These are phyloP conservation scores for Mycosphaerella sp. DNA, from an alignment of 2,329 filamentous ascomycete species.

Conservation along the genomic window DNA sequence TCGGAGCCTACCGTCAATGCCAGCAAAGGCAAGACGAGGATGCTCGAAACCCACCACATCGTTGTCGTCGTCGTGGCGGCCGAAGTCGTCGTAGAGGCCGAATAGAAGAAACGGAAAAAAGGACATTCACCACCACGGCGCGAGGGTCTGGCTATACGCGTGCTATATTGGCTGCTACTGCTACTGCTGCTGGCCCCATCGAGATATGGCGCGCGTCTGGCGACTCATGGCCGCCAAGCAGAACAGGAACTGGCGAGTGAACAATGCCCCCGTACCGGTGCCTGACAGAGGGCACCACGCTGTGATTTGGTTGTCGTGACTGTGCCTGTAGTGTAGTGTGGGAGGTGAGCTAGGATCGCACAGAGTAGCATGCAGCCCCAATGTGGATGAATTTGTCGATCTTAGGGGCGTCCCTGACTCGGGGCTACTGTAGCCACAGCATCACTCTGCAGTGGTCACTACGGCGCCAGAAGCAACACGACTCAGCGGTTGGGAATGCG, in stretches of 20 bases:
- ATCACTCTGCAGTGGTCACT: conserved; percentile 13
- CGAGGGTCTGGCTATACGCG: conserved; percentile 3
- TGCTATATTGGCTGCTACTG: conserved; percentile 15
- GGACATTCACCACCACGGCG: background rate
- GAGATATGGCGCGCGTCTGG: conserved; percentile 12
- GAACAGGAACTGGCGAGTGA: conserved; percentile 6
- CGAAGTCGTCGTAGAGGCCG: conserved; percentile 10
- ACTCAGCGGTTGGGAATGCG: conserved; percentile 7
- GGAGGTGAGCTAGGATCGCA: conserved; percentile 4
- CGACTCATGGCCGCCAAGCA: conserved; percentile 13
- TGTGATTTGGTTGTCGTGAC: conserved; percentile 9
- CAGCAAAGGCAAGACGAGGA: conserved; percentile 16
- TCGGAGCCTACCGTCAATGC: conserved; percentile 12
- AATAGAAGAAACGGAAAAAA: conserved; percentile 7
- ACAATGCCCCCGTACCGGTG: conserved; percentile 5
- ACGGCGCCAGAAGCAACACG: conserved; percentile 11
- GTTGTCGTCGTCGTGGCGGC: conserved; percentile 7
- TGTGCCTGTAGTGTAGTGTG: background rate
- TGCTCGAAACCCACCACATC: conserved; percentile 14
- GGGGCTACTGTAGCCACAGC: conserved; percentile 15
- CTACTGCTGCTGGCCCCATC: background rate
- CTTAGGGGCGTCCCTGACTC: conserved; percentile 12
- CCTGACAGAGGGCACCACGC: background rate
- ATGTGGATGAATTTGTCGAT: conserved; percentile 16
- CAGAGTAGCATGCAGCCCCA: conserved; percentile 8